Percentiles rank a stretch among this genome's conserved stretches.
These are phyloP conservation scores for Phytophthora cryptogea DNA, from an alignment of 352 stramenopile genomes.

Conservation along the genomic window DNA sequence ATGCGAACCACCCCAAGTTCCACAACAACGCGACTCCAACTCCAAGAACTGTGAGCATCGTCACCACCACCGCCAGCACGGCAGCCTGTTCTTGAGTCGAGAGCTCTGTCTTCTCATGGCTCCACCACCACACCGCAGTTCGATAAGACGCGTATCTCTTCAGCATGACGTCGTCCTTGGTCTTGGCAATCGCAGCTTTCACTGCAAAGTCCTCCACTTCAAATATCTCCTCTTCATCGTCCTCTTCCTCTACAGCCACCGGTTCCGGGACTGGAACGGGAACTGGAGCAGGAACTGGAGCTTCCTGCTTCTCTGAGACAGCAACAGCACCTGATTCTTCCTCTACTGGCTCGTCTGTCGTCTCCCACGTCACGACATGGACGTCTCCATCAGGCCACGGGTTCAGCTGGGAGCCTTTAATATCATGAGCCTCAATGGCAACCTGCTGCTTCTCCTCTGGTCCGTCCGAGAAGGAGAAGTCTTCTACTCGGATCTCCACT, in stretches of 20 bases:
- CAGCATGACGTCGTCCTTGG: slow-evolving; percentile 12
- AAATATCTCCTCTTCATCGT: slow-evolving; percentile 5
- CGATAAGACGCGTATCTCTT: slow-evolving; percentile 32
- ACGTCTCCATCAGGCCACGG: slow-evolving; percentile 33
- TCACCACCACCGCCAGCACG: slow-evolving; percentile 61
- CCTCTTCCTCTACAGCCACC: slow-evolving; percentile 9
- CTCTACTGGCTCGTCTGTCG: slow-evolving; percentile 20
- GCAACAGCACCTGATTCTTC: slow-evolving; percentile 1
- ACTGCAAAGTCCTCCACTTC: slow-evolving; percentile 14
- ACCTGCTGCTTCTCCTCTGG: slow-evolving; percentile 43
- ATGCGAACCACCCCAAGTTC: slow-evolving; percentile 48
- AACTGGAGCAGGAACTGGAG: neutral
- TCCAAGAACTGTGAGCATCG: slow-evolving; percentile 40
- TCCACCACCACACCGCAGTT: slow-evolving; percentile 54
- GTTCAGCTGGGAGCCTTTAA: slow-evolving; percentile 54
- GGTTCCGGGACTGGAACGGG: neutral
- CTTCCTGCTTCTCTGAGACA: slow-evolving; percentile 4
- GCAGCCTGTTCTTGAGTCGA: slow-evolving; percentile 60
- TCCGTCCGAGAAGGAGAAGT: slow-evolving; percentile 71
- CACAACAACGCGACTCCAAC: slow-evolving; percentile 41
- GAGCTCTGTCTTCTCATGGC: slow-evolving; percentile 49
- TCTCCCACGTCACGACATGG: slow-evolving; percentile 37
- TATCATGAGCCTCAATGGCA: slow-evolving; percentile 60
- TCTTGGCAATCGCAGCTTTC: slow-evolving; percentile 7
- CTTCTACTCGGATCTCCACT: slow-evolving; percentile 68